Conservation (phyloP, 495 filamentous ascomycete species). For the Tuber indicum region DNA sequence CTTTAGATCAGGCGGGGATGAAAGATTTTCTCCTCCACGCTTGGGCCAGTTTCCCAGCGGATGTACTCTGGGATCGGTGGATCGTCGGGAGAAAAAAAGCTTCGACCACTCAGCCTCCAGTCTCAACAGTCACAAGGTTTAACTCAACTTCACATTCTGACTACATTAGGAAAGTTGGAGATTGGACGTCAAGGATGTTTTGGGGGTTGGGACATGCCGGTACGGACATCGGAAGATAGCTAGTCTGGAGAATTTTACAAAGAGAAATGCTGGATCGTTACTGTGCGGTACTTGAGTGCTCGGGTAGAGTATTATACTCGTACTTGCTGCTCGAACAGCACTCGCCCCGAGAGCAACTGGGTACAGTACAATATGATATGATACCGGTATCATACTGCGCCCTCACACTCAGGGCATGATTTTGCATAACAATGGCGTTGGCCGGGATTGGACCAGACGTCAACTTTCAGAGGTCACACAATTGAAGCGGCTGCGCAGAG, state of each 20-base stretch:
- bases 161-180: not conserved
- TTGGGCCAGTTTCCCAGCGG: not conserved
- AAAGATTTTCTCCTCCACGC: not conserved
- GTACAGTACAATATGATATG: too few species aligned
- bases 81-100: not conserved
- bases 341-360: not conserved
- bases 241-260: not conserved
- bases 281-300: not conserved
- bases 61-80: not conserved
- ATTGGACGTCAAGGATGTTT: slow-evolving; percentile 1
- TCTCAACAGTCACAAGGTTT: not conserved
- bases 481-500: not conserved
- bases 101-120: not conserved
- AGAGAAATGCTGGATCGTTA: not conserved
- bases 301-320: too few species aligned
- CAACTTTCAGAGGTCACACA: not conserved
- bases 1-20: not conserved
- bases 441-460: not conserved
- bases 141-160: not conserved
- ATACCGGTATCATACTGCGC: too few species aligned
- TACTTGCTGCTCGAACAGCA: not conserved
- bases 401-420: too few species aligned
- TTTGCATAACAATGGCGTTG: not conserved
- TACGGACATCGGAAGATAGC: not conserved
- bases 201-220: not conserved